phyloP scores from a whole-genome alignment of 345 rosid species.

The Murraya koenigii region DNA sequence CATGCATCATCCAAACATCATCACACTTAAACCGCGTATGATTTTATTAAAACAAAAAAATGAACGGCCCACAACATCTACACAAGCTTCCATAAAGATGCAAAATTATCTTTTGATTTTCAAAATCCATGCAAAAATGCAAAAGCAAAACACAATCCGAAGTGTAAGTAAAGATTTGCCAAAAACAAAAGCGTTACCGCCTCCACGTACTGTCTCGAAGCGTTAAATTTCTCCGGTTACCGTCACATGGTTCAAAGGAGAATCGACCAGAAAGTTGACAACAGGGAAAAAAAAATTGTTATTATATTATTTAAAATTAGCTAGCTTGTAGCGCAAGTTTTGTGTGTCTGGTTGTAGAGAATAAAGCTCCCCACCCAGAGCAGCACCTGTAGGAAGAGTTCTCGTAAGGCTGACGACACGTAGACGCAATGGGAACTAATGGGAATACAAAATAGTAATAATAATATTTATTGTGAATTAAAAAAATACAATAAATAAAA shows the following conservation, averaged over 20 bases:
- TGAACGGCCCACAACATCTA: slow-evolving; percentile 15
- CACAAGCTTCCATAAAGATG: background rate
- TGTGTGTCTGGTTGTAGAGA: slow-evolving; percentile 29
- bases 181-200: slow-evolving; percentile 6
- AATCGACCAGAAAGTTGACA: slow-evolving; percentile 29
- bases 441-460: slow-evolving; percentile 6
- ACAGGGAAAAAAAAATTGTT: background rate
- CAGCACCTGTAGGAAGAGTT: slow-evolving; percentile 13
- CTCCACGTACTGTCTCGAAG: slow-evolving; percentile 23
- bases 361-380: slow-evolving; percentile 30
- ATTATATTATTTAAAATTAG: background rate
- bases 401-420: slow-evolving; percentile 61
- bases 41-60: background rate
- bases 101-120: background rate
- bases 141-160: too few relatives aligned
- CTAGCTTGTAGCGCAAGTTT: slow-evolving; percentile 31
- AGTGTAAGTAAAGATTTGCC: too few relatives aligned
- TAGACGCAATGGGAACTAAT: slow-evolving; percentile 47
- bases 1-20: slow-evolving; percentile 12
- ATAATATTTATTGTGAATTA: background rate
- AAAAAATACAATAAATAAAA: background rate
- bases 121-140: slow-evolving; percentile 26
- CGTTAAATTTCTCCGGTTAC: background rate
- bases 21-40: slow-evolving; percentile 24
- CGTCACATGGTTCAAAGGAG: slow-evolving; percentile 13